Base-by-base conservation (phyloP, 176 grass and related monocot species). In the Rhynchospora breviuscula region DNA sequence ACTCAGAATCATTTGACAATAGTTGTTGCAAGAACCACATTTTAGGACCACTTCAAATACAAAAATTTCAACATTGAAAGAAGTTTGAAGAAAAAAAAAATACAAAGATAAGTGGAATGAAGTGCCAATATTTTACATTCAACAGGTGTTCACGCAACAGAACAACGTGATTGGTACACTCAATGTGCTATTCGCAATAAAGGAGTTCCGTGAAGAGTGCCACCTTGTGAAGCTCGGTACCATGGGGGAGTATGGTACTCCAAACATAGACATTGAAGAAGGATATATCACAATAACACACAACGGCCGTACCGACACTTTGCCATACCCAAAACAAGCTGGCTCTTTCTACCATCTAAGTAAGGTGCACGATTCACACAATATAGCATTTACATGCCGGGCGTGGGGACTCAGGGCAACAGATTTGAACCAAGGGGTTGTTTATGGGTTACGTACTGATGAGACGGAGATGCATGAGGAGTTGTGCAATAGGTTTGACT, bases 161-260 rank as follows among this genome's bases (percentile, higher is more conserved):
- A 98, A 98, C 84, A 98, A 98, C 59, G 92, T 98, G 79, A 91
- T 98, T 79, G 95, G 95, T 81, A 98, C 95, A 13, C 92, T 98
- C 69, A 98, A 98, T 79, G 95, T 98, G 10, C 78, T 98, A 62
- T 98, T 97, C 68, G 92, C 92, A 61, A 94, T 98, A 31, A 94
- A 98, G 79, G 92, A 98, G 59, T 94, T 87, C 52, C 85, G 86
- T 82, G 81, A 90, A 29, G 92, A 98, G 70, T 98, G 95, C 47
- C 95, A 98, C 78, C 82, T 97, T 33, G 95, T 98, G 40, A 98
- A 98, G 85, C 87, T 94, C 23, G 95, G 95, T 80, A 98, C 95
- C 9, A 98, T 98, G 95, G 95, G 92, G n/a, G 95, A 98, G 67
- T 98, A 98, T 67, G 95, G 95, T 83, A 98, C 95, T 43, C 95